These are phyloP conservation scores for Penicillium cosmopolitanum DNA, from an alignment of 495 filamentous ascomycete genomes.

Conservation along the genomic window DNA sequence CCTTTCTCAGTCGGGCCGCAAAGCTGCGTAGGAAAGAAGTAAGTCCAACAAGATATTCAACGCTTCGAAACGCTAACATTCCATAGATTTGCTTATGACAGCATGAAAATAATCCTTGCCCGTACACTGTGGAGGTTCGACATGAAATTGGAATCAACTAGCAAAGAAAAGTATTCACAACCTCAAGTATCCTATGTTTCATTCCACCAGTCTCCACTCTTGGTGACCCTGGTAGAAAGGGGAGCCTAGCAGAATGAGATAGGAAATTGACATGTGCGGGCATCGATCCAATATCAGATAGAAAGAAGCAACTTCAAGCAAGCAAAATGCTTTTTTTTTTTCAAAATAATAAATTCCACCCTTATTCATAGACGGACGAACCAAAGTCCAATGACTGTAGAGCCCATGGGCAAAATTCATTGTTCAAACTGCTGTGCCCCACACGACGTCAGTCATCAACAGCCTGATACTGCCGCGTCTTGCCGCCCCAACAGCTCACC, in stretches of 20 bases:
- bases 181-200: not conserved
- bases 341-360: no score
- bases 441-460: slow-evolving; percentile 22
- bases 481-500: slow-evolving; percentile 17
- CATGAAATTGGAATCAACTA: not conserved
- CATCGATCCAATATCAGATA: no score
- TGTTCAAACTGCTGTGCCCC: slow-evolving; percentile 6
- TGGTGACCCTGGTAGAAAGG: not conserved
- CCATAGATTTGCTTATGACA: slow-evolving; percentile 1
- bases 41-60: not conserved
- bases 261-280: no score
- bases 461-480: slow-evolving; percentile 12
- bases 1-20: slow-evolving; percentile 9
- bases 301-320: no score
- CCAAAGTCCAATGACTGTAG: no score
- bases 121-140: not conserved
- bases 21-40: slow-evolving; percentile 11
- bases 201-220: not conserved
- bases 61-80: not conserved
- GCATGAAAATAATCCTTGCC: not conserved
- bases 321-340: no score
- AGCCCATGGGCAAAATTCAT: no score
- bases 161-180: not conserved
- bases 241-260: not conserved
- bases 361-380: no score